Evolutionary conservation across 805 yeast species (phyloP).

Genomic region (Pichia membranifaciens): DNA sequence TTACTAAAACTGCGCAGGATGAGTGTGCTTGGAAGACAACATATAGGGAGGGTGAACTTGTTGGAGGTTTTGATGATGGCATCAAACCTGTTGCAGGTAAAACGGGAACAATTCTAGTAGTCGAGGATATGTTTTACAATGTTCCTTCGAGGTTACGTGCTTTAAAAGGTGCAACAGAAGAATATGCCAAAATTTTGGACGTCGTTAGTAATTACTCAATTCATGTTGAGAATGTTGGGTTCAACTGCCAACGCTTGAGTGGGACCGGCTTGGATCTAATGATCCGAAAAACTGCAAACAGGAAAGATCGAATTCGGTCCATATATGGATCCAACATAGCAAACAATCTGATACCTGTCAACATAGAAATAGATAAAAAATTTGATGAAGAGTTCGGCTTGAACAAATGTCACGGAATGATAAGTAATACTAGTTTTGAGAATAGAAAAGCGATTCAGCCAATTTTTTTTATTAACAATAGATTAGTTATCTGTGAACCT

Average conservation of each 20-base stretch:
- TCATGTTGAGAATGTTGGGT: constrained; percentile 63
- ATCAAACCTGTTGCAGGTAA: constrained; percentile 82
- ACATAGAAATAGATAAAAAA: constrained; percentile 29
- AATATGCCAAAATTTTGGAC: constrained; percentile 70
- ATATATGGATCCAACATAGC: constrained; percentile 71
- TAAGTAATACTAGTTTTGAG: constrained; percentile 66
- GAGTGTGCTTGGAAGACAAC: constrained; percentile 65
- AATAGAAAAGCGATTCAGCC: constrained; percentile 63
- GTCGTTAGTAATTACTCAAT: constrained; percentile 80
- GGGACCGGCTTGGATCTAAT: constrained; percentile 43
- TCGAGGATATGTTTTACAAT: constrained; percentile 87
- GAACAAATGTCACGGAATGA: constrained; percentile 45
- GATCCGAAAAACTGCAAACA: constrained; percentile 43
- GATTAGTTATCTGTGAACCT: constrained; percentile 81
- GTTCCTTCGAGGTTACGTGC: constrained; percentile 73
- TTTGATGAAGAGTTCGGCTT: constrained; percentile 41
- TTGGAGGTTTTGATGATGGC: constrained; percentile 23
- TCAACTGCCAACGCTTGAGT: constrained; percentile 75
- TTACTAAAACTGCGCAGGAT: constrained; percentile 59
- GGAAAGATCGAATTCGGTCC: constrained; percentile 64
- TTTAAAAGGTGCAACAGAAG: constrained; percentile 62
- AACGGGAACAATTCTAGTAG: constrained; percentile 76
- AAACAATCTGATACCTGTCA: constrained; percentile 50
- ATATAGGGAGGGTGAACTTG: constrained; percentile 62
- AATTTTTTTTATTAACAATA: constrained; percentile 76